A percentile compares a stretch with the other conserved stretches of the same genome.
phyloP scores from a whole-genome alignment of 768 basidiomycete genomes.

The Boletus reticulatus region DNA sequence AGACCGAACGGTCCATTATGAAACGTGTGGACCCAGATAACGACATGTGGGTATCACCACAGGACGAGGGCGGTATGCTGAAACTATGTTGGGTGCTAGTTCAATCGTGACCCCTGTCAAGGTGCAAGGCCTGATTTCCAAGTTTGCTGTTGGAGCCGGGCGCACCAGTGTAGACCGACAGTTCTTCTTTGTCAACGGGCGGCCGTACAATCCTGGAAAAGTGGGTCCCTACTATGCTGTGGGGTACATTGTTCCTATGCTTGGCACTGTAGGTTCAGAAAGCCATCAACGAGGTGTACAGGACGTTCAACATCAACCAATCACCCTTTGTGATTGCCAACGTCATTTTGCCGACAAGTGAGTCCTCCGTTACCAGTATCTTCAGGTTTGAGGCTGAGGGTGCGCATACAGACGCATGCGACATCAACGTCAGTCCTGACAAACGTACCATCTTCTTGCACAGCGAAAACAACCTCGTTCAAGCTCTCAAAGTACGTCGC shows the following conservation, averaged over 20 bases:
- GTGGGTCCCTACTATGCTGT: constrained; percentile 34
- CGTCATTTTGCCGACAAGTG: constrained; percentile 78
- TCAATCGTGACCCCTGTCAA: constrained; percentile 40
- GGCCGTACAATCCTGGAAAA: constrained; percentile 81
- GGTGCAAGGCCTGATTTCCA: constrained; percentile 81
- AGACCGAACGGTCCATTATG: constrained; percentile 48
- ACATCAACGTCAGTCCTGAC: constrained; percentile 95
- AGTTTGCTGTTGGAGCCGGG: constrained; percentile 72
- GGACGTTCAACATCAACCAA: constrained; percentile 73
- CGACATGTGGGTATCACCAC: constrained; percentile 17
- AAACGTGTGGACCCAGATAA: constrained; percentile 20
- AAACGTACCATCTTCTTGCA: constrained; percentile 95
- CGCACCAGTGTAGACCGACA: constrained; percentile 81
- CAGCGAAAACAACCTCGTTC: constrained; percentile 76
- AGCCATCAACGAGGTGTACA: constrained; percentile 90
- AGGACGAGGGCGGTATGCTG: not conserved
- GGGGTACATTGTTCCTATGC: not conserved
- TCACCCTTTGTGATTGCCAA: constrained; percentile 82
- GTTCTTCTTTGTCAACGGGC: constrained; percentile 89
- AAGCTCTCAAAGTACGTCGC: constrained; percentile 65
- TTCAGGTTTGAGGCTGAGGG: not conserved
- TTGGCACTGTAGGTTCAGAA: constrained; percentile 65
- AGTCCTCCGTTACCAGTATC: constrained; percentile 15
- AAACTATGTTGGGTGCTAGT: constrained; percentile 8
- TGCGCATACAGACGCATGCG: constrained; percentile 60